These are phyloP conservation scores for Puccinia brachypodii DNA, from an alignment of 1,284 basidiomycete species.

Conservation along the genomic window DNA sequence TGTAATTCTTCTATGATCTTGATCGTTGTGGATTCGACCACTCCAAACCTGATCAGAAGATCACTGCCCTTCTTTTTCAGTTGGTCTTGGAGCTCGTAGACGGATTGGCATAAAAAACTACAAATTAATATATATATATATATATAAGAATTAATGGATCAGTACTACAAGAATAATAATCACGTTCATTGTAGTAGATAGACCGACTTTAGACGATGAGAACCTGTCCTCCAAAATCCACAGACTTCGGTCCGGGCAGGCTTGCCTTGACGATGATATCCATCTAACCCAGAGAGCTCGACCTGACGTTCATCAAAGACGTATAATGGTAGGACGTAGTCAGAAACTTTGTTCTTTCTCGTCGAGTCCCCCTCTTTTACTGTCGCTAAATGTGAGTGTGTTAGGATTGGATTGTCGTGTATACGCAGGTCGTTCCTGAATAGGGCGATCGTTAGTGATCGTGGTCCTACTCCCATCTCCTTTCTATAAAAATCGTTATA, in stretches of 20 bases:
- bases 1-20: constrained; percentile 58
- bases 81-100: constrained; percentile 60
- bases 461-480: neutral
- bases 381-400: constrained; percentile 55
- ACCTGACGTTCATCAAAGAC: constrained; percentile 63
- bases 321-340: constrained; percentile 62
- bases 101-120: constrained; percentile 61
- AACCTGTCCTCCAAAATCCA: constrained; percentile 62
- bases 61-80: constrained; percentile 60
- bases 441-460: constrained; percentile 33
- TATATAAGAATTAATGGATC: neutral
- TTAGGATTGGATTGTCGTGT: constrained; percentile 62
- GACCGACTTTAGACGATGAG: constrained; percentile 56
- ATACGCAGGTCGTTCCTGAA: constrained; percentile 51
- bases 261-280: constrained; percentile 56
- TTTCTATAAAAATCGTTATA: neutral
- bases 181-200: no score
- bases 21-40: constrained; percentile 59
- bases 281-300: constrained; percentile 61
- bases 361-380: constrained; percentile 51
- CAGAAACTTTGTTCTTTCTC: constrained; percentile 53
- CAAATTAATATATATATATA: neutral
- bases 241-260: constrained; percentile 56
- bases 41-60: constrained; percentile 62
- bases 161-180: no score